phyloP scores from a whole-genome alignment of 2,329 filamentous ascomycete species.

The Daldinia eschscholtzii region DNA sequence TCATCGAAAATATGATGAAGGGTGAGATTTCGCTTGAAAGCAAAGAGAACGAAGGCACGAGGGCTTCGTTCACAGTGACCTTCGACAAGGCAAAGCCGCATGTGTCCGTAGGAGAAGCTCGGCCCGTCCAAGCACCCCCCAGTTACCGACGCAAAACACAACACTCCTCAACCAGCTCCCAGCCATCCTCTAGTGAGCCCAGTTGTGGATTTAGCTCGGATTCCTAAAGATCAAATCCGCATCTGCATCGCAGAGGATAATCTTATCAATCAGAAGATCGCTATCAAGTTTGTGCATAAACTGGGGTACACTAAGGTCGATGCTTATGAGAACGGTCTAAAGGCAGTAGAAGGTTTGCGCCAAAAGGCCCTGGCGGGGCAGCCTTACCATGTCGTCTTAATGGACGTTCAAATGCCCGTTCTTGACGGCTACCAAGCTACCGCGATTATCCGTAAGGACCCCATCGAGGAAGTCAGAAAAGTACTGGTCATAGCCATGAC shows the following conservation, averaged over 20 bases:
- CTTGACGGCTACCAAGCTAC: constrained; percentile 94
- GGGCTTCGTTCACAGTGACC: constrained; percentile 81
- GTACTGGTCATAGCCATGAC: constrained; percentile 98
- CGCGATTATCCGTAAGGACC: constrained; percentile 81
- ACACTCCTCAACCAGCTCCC: constrained; percentile 54
- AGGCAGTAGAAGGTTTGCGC: constrained; percentile 88
- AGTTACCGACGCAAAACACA: constrained; percentile 52
- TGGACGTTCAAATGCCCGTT: constrained; percentile 97
- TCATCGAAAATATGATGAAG: constrained; percentile 92
- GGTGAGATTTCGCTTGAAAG: constrained; percentile 87
- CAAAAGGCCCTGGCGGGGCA: constrained; percentile 75
- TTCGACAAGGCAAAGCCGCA: constrained; percentile 83
- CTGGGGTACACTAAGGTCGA: constrained; percentile 85
- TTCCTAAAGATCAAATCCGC: constrained; percentile 82
- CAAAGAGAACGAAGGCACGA: constrained; percentile 76
- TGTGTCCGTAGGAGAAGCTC: constrained; percentile 68
- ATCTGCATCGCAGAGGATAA: constrained; percentile 97
- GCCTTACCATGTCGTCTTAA: constrained; percentile 91
- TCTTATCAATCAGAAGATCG: constrained; percentile 93
- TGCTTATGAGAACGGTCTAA: constrained; percentile 89
- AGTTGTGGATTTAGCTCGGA: constrained; percentile 75
- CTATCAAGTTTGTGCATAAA: constrained; percentile 88
- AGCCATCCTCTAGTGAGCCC: constrained; percentile 58
- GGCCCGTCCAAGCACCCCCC: constrained; percentile 60
- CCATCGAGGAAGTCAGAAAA: constrained; percentile 80